Conservation (phyloP, 768 basidiomycete species). For the Lactifluus rugatus region DNA sequence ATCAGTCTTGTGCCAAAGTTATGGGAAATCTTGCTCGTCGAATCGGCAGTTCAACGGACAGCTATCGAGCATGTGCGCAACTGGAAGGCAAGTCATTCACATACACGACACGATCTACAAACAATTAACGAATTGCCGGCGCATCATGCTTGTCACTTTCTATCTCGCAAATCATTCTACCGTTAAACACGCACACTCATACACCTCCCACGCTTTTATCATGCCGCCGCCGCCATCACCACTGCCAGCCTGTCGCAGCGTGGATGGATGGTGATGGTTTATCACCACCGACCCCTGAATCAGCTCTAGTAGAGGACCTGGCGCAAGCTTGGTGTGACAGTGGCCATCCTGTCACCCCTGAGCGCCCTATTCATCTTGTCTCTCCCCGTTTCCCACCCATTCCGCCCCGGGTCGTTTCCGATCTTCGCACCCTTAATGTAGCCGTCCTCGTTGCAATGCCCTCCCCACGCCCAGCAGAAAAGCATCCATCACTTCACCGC, state of each 20-base stretch:
- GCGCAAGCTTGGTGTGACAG: constrained; percentile 5
- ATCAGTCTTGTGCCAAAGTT: neutral
- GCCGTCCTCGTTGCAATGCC: constrained; percentile 18
- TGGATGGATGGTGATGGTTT: constrained; percentile 1
- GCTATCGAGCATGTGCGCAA: neutral
- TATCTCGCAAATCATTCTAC: neutral
- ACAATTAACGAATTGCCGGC: neutral
- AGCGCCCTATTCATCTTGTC: neutral
- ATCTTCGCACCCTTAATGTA: constrained; percentile 5
- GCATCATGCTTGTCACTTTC: no score
- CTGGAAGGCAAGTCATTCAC: constrained; percentile 8
- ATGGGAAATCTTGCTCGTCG: constrained; percentile 12
- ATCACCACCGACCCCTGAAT: neutral
- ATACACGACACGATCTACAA: neutral
- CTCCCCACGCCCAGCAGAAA: neutral
- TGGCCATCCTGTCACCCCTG: neutral
- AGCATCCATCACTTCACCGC: no score
- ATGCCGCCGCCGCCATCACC: no score
- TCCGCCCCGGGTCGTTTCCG: neutral
- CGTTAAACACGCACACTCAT: neutral
- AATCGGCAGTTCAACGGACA: neutral
- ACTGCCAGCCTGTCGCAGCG: constrained; percentile 10
- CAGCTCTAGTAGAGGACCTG: neutral
- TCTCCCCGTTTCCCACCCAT: neutral
- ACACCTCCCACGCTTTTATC: no score